phyloP scores from a whole-genome alignment of 2,329 filamentous ascomycete species.

The Lomentospora prolificans region DNA sequence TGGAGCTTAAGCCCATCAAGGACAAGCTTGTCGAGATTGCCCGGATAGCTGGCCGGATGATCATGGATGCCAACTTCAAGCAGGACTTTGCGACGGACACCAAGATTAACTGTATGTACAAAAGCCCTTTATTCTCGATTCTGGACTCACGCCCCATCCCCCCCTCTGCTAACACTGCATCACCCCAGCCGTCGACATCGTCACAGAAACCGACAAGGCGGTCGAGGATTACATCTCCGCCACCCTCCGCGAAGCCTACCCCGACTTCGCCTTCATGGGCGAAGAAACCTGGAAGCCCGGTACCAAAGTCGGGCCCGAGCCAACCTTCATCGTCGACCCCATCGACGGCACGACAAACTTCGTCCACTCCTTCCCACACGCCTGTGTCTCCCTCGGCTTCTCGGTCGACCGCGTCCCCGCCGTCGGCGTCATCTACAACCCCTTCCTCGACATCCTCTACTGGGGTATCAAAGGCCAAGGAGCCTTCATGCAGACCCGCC shows the following conservation, averaged over 20 bases:
- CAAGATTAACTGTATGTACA: slow-evolving; percentile 53
- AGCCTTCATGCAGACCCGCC: slow-evolving; percentile 42
- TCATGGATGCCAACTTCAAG: slow-evolving; percentile 46
- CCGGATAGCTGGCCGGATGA: slow-evolving; percentile 55
- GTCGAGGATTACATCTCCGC: slow-evolving; percentile 53
- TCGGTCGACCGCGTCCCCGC: slow-evolving; percentile 50
- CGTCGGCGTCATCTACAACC: slow-evolving; percentile 73
- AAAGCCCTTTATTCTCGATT: background rate
- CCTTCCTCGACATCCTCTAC: slow-evolving; percentile 60
- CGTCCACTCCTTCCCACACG: slow-evolving; percentile 63
- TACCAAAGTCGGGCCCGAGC: slow-evolving; percentile 48
- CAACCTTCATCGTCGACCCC: slow-evolving; percentile 73
- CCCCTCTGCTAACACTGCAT: slow-evolving; percentile 4
- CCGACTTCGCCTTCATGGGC: slow-evolving; percentile 55
- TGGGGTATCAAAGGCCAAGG: slow-evolving; percentile 60
- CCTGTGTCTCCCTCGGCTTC: slow-evolving; percentile 69
- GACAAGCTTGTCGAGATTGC: slow-evolving; percentile 51
- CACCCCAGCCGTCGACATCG: slow-evolving; percentile 51
- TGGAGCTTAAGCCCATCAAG: slow-evolving; percentile 52
- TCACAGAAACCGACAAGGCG: slow-evolving; percentile 57
- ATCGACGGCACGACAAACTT: slow-evolving; percentile 81
- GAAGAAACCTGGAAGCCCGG: slow-evolving; percentile 69
- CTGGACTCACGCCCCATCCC: background rate
- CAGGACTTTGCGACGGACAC: slow-evolving; percentile 45
- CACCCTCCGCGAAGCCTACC: slow-evolving; percentile 42